Base-by-base conservation (phyloP, 768 basidiomycete species). In the Podaxis sp. region DNA sequence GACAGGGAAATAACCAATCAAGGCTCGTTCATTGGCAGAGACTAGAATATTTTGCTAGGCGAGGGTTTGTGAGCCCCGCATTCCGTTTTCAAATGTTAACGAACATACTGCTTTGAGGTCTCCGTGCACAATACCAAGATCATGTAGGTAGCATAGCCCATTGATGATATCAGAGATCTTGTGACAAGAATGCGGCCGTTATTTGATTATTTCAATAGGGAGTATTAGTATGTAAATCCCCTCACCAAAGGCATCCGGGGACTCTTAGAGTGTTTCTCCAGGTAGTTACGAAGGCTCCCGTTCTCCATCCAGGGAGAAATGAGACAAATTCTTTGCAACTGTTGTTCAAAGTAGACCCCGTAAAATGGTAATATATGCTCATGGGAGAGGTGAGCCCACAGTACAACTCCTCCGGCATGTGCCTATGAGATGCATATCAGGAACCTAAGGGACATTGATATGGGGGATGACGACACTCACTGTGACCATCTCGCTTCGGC, bases 281-380 rank as follows among this genome's bases (percentile, higher is more conserved):
- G 53, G 47, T 61, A 71, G 15, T 66, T 49, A 2, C 41, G 25
- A 24, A 69, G 50, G 22, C 57, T 71, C 4, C 68, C 70, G 38
- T 71, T 65, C 17, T 51, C 58, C 37, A 65, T 66, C 65, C 65
- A 71, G 6, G 68, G 68, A 5, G 67, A 68, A 2, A 71, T 59
- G 3, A 71, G 36, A 19, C 57, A 66, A 2, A 65, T 54, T 22
- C 51, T 41, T n/a, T 38, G 55, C 13, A 13, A 11, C 9, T 25
- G 57, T 13, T 40, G 43, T 24, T 65, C 49, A 17, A 66, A 61
- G 49, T 67, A 78, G 15, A 75, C 51, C 2, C 77, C 76, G 64
- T 73, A 71, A 24, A 78, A 62, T 1, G 75, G 76, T 25, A 78
- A 63, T 19, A 78, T 71, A 43, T 77, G 76, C 0, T 69, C 66